Evolutionary conservation across 805 yeast genomes (phyloP).

Genomic region (Saccharomycopsis lassenensis): DNA sequence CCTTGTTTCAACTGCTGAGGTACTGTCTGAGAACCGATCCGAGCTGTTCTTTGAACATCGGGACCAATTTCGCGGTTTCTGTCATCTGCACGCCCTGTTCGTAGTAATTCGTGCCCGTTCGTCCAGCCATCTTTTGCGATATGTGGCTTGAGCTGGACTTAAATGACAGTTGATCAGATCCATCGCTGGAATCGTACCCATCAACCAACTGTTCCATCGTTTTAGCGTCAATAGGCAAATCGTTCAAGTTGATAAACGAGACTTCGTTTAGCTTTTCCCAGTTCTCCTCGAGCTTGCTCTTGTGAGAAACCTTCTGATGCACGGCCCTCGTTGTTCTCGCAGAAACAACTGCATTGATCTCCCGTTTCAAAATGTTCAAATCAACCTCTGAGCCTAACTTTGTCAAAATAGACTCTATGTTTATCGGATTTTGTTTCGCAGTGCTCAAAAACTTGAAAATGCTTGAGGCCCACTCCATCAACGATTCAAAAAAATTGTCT

Average conservation of each 20-base stretch:
- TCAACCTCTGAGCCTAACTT: slow-evolving; percentile 30
- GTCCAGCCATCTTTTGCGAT: too few relatives aligned
- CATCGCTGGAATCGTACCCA: too few relatives aligned
- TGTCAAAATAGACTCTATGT: slow-evolving; percentile 21
- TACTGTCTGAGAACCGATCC: too few relatives aligned
- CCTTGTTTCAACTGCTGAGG: too few relatives aligned
- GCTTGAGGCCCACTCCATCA: slow-evolving; percentile 64
- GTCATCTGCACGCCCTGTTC: too few relatives aligned
- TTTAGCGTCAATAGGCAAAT: slow-evolving; percentile 35
- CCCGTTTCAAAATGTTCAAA: slow-evolving; percentile 27
- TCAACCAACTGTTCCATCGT: too few relatives aligned
- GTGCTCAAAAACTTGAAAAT: slow-evolving; percentile 53
- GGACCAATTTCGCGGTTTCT: slow-evolving; percentile 5
- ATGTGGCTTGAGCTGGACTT: too few relatives aligned
- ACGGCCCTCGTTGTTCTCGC: slow-evolving; percentile 22
- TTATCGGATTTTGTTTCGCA: slow-evolving; percentile 31
- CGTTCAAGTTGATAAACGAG: slow-evolving; percentile 32
- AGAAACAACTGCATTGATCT: slow-evolving; percentile 26
- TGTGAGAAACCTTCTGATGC: slow-evolving; percentile 20
- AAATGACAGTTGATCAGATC: too few relatives aligned
- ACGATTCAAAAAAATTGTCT: slow-evolving; percentile 55
- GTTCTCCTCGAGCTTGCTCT: slow-evolving; percentile 25
- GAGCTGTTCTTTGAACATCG: slow-evolving; percentile 7
- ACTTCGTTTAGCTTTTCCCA: slow-evolving; percentile 35
- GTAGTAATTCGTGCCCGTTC: too few relatives aligned